Percentiles rank a stretch among this genome's conserved stretches.
Conservation (phyloP, 176 grass and related monocot genomes). For the Oryza punctata region DNA sequence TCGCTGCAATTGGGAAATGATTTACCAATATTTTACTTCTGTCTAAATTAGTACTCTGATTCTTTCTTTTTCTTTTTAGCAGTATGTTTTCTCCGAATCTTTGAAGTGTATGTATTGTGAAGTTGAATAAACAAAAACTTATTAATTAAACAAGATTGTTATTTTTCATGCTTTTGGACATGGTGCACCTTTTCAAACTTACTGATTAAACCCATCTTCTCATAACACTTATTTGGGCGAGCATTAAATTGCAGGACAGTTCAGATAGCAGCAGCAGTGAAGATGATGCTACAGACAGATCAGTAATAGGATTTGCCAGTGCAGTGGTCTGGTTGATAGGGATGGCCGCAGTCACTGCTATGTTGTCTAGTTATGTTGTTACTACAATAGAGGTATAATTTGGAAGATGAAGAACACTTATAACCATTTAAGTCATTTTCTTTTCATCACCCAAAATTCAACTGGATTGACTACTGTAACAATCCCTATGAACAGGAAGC, state of each 20-base stretch:
- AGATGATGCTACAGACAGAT: constrained; percentile 26
- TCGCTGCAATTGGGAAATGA: not conserved
- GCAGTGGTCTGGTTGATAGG: constrained; percentile 52
- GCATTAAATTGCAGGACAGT: constrained; percentile 27
- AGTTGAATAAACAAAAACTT: not conserved
- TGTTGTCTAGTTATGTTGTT: constrained; percentile 56
- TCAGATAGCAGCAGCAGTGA: constrained; percentile 25
- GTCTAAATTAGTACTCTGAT: not conserved
- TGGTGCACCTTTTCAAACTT: not conserved
- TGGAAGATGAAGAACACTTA: not conserved
- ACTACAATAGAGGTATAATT: constrained; percentile 58
- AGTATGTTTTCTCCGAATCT: not conserved
- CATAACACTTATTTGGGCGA: not conserved
- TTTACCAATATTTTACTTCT: not conserved
- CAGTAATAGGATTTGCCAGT: constrained; percentile 53
- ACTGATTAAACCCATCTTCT: not conserved
- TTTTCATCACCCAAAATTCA: not conserved
- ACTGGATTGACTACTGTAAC: not conserved
- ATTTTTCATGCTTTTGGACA: too few relatives aligned
- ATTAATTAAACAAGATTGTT: too few relatives aligned
- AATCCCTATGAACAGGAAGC: constrained; percentile 37
- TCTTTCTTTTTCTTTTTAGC: not conserved
- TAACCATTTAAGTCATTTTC: not conserved
- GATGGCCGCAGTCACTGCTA: constrained; percentile 53
- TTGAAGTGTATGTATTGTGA: not conserved